A percentile compares a stretch with the other conserved stretches of the same genome.
These are phyloP conservation scores for Harringtonia lauricola DNA, from an alignment of 2,329 filamentous ascomycete genomes.

Conservation along the genomic window DNA sequence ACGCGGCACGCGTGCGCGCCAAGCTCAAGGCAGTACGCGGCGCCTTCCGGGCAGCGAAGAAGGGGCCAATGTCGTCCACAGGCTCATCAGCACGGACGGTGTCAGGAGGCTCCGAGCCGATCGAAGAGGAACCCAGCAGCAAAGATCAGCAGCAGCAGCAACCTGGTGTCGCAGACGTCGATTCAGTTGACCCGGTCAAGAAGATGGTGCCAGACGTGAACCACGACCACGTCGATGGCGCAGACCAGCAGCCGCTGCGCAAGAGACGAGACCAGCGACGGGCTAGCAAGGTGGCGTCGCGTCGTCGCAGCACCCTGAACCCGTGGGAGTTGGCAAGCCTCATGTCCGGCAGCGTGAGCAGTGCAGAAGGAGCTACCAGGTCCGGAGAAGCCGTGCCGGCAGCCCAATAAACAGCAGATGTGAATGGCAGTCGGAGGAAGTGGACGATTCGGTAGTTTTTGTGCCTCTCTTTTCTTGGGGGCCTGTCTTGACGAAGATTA, in stretches of 20 bases:
- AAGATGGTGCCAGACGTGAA: background rate
- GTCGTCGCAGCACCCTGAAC: constrained; percentile 64
- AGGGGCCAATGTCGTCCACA: constrained; percentile 3
- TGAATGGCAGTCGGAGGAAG: too few species aligned
- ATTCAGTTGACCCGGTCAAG: constrained; percentile 9
- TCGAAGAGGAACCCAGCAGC: constrained; percentile 11
- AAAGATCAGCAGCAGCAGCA: background rate
- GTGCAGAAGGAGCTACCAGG: background rate
- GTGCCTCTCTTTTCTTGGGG: too few species aligned
- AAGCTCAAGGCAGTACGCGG: constrained; percentile 45
- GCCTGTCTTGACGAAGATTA: background rate
- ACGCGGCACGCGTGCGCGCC: constrained; percentile 50
- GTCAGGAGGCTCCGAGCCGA: too few species aligned
- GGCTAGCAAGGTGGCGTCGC: constrained; percentile 43
- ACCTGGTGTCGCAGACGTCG: background rate
- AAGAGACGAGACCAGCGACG: constrained; percentile 36
- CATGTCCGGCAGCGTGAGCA: constrained; percentile 30
- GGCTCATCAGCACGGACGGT: constrained; percentile 7
- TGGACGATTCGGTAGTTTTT: too few species aligned
- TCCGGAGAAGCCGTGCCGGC: background rate
- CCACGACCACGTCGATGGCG: background rate
- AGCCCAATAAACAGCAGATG: background rate
- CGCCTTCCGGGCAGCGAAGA: constrained; percentile 16
- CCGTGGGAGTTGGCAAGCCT: constrained; percentile 63
- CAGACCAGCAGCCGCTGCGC: constrained; percentile 28